phyloP scores from a whole-genome alignment of 768 basidiomycete genomes.

The Cystofilobasidium bisporidii region DNA sequence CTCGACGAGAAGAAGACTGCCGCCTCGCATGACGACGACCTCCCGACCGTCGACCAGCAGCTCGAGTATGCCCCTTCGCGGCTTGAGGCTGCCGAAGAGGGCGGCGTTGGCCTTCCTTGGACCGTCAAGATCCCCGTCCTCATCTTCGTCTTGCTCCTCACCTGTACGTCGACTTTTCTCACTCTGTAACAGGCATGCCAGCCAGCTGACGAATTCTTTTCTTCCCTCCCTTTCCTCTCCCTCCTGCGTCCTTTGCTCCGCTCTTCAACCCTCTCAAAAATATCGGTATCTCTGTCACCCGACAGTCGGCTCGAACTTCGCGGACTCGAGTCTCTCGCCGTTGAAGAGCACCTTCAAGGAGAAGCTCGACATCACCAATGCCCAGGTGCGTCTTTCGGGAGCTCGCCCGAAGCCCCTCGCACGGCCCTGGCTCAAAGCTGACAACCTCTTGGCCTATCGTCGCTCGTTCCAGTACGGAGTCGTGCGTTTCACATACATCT shows the following conservation, averaged over 20 bases:
- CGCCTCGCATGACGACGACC: neutral
- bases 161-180: constrained; percentile 12
- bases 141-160: neutral
- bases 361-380: constrained; percentile 25
- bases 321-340: neutral
- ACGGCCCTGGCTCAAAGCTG: no score
- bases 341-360: constrained; percentile 20
- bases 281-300: neutral
- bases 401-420: no score
- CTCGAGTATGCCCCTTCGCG: neutral
- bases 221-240: no score
- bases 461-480: constrained; percentile 25
- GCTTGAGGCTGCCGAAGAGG: neutral
- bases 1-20: neutral
- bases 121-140: neutral
- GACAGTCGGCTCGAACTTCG: constrained; percentile 20
- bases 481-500: neutral
- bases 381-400: no score
- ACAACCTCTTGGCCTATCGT: no score
- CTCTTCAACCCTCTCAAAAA: no score
- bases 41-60: neutral
- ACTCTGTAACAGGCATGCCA: no score
- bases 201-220: no score
- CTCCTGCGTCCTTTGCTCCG: no score
- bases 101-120: constrained; percentile 7